These are phyloP conservation scores for Bipolaris oryzae DNA, from an alignment of 2,329 filamentous ascomycete genomes.

Conservation along the genomic window DNA sequence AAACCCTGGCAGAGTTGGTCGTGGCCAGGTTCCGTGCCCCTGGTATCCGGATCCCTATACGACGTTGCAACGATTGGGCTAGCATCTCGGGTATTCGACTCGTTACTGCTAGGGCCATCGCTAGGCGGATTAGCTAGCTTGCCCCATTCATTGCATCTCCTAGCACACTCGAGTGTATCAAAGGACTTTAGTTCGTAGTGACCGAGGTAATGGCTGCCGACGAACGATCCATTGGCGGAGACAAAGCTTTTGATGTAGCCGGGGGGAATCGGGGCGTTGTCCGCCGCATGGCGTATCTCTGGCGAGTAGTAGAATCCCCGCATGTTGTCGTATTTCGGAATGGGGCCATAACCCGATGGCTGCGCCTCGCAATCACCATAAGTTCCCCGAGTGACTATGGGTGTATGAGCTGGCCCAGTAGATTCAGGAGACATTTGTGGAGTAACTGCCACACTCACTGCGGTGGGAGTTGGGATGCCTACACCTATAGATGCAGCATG, in stretches of 20 bases:
- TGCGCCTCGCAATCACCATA: conserved; percentile 1
- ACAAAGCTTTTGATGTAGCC: background rate
- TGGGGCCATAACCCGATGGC: background rate
- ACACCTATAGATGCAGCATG: too few relatives aligned
- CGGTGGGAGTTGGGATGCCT: too few relatives aligned
- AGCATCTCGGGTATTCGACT: background rate
- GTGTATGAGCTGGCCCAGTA: background rate
- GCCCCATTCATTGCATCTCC: background rate
- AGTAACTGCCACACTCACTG: too few relatives aligned
- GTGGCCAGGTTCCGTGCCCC: background rate
- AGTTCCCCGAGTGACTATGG: background rate
- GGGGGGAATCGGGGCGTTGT: background rate
- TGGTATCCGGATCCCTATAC: too few relatives aligned
- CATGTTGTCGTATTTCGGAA: background rate
- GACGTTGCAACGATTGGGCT: too few relatives aligned
- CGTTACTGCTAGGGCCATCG: background rate
- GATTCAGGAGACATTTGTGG: background rate
- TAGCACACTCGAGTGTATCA: conserved; percentile 1
- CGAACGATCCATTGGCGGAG: background rate
- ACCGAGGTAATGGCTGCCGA: conserved; percentile 1
- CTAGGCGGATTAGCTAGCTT: background rate
- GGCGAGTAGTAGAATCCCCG: conserved; percentile 1
- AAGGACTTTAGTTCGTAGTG: conserved; percentile 6
- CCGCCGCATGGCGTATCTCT: background rate
- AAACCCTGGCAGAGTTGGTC: conserved; percentile 7